phyloP scores from a whole-genome alignment of 306 rosid species.

The Hylodesmum podocarpum region DNA sequence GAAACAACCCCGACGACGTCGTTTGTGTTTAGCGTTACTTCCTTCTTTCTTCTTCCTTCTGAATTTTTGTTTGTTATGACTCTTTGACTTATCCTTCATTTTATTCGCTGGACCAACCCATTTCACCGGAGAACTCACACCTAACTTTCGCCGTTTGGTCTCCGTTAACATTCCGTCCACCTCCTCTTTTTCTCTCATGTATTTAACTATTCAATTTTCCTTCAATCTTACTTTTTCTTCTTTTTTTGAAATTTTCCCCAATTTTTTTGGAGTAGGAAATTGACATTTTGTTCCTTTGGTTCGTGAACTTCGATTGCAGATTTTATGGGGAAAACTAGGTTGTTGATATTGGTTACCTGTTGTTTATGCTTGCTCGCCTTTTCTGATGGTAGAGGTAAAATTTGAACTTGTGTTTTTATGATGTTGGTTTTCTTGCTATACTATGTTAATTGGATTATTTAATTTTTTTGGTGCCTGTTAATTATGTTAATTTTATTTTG shows the following conservation, averaged over 20 bases:
- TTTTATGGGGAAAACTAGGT: conserved; percentile 50
- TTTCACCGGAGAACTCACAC: neutral
- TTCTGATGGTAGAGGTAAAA: conserved; percentile 64
- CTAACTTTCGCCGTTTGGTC: neutral
- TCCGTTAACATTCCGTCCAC: neutral
- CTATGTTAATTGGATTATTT: too few species aligned
- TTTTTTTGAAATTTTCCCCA: neutral
- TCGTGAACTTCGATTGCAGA: conserved; percentile 28
- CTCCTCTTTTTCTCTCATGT: neutral
- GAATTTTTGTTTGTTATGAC: neutral
- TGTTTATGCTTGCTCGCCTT: conserved; percentile 38
- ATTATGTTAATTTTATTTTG: neutral
- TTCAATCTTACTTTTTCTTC: conserved; percentile 9
- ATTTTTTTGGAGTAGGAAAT: neutral
- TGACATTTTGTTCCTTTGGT: neutral
- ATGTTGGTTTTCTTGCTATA: neutral
- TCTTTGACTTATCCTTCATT: conserved; percentile 22
- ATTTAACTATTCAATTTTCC: neutral
- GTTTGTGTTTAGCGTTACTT: neutral
- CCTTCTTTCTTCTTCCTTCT: neutral
- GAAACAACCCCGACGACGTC: conserved; percentile 5
- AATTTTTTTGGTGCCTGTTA: too few species aligned
- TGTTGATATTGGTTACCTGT: conserved; percentile 47
- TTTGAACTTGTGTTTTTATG: conserved; percentile 6
- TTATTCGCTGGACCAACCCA: neutral